Base-by-base conservation (phyloP, 805 yeast genomes). In the Metschnikowia reukaufii region DNA sequence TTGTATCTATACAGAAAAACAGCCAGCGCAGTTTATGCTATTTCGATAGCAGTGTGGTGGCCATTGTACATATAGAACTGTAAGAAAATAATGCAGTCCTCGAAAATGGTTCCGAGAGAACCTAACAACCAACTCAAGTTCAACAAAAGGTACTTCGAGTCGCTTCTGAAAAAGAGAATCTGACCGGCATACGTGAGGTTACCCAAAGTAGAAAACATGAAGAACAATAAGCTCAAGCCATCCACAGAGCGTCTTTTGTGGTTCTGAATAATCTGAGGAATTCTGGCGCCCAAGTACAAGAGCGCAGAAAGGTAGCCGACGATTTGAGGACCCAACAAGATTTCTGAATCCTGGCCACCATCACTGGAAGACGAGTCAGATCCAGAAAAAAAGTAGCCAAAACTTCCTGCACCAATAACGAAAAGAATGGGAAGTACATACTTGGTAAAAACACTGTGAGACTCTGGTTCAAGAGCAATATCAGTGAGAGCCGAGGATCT, bases 221-320 rank as follows among this genome's bases (percentile, higher is more conserved):
- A 86, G 66, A 86, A 87, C 43, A 88, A 77, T 51, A 92, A 78
- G 46, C 96, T 85, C 57, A 94, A 83, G 1, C 98, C 98, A 47
- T 81, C 77, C 45, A 90, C 90, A 4, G 96, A 86, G 58, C 83
- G 81, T 54, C 96, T 79, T 39, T 72, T 72, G 63, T 83, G 79
- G 67, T 92, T 92, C 61, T 87, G 95, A 47, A 78, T 68, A 44
- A 92, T 86, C 66, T 92, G 99, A 0, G 99, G 99, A 57, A 60
- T 77, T 49, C 66, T 44, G 2, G 94, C 94, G 7, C 86, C 80
- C 54, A 86, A 72, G 62, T 86, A 86, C 47, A 86, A 66, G 2
- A 70, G 50, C 0, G 95, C 92, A 4, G 88, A 82, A 5, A 79
- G 53, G 65, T 86, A 87, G 5, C 94, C 94, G 51, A 83, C 71